A percentile compares a stretch with the other conserved stretches of the same genome.
Conservation (phyloP, 129 eudicot genomes). For the Ambrosia trifida region DNA sequence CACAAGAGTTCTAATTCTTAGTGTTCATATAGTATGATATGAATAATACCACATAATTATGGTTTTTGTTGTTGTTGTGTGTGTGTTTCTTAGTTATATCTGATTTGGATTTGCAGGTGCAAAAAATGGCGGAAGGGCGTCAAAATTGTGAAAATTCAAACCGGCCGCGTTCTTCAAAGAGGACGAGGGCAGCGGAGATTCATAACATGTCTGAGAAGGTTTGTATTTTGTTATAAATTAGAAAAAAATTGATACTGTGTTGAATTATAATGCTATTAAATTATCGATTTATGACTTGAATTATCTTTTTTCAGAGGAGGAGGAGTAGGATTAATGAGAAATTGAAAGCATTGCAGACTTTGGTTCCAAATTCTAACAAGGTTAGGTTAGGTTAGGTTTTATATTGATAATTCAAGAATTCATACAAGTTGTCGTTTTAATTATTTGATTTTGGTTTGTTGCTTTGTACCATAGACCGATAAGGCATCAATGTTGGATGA, state of each 20-base stretch:
- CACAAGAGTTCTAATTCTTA: too few relatives aligned
- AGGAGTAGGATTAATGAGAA: constrained; percentile 91
- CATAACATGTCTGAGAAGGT: constrained; percentile 97
- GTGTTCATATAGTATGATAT: too few relatives aligned
- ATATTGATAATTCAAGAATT: not conserved
- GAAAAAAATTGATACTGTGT: not conserved
- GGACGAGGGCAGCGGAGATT: constrained; percentile 88
- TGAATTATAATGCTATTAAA: not conserved
- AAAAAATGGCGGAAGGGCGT: constrained; percentile 33
- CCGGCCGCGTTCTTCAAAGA: constrained; percentile 72
- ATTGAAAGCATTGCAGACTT: constrained; percentile 89
- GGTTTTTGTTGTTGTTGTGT: not conserved
- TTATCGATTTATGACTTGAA: constrained; percentile 1
- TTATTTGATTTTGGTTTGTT: constrained; percentile 18
- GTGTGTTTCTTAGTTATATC: not conserved
- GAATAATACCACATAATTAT: not conserved
- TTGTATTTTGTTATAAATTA: not conserved
- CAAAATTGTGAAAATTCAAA: constrained; percentile 39
- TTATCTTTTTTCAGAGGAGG: constrained; percentile 56
- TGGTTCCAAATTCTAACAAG: constrained; percentile 91
- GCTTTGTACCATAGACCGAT: constrained; percentile 60
- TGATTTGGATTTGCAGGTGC: constrained; percentile 27
- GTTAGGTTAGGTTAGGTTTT: constrained; percentile 39
- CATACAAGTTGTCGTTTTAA: not conserved
- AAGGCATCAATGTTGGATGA: constrained; percentile 99